phyloP scores from a whole-genome alignment of 169 alveolate species.

The Plasmodium billcollinsi region DNA sequence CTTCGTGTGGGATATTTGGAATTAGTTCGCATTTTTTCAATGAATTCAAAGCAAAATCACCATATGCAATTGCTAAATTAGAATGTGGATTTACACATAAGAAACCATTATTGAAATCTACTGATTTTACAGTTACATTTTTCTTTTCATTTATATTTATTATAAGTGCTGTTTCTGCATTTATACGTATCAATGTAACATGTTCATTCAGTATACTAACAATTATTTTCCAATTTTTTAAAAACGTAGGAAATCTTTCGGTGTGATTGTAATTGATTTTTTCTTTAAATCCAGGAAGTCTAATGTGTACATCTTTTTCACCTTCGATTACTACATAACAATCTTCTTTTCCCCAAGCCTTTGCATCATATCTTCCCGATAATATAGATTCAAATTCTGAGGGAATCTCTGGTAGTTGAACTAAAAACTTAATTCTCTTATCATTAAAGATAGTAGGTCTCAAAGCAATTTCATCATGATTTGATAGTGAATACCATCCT shows the following conservation, averaged over 20 bases:
- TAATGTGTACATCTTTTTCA: constrained; percentile 81
- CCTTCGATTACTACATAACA: constrained; percentile 83
- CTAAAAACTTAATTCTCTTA: constrained; percentile 80
- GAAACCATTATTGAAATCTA: constrained; percentile 84
- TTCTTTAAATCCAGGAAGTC: constrained; percentile 76
- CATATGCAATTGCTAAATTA: constrained; percentile 81
- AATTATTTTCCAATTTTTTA: constrained; percentile 84
- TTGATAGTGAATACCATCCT: constrained; percentile 85
- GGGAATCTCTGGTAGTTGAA: constrained; percentile 79
- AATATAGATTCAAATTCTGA: constrained; percentile 77
- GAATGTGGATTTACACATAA: constrained; percentile 81
- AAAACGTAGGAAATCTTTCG: constrained; percentile 84
- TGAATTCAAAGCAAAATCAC: constrained; percentile 78
- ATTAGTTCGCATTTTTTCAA: constrained; percentile 72
- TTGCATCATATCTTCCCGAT: constrained; percentile 84
- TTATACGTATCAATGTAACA: constrained; percentile 78
- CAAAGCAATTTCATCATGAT: constrained; percentile 78
- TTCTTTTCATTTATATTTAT: constrained; percentile 74
- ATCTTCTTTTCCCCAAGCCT: constrained; percentile 80
- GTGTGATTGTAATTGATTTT: constrained; percentile 79
- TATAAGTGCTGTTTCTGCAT: constrained; percentile 77
- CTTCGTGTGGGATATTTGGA: constrained; percentile 74
- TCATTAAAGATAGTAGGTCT: constrained; percentile 82
- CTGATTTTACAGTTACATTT: constrained; percentile 77
- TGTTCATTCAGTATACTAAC: constrained; percentile 76